Evolutionary conservation across 2,329 filamentous ascomycete genomes (phyloP).

Genomic region (Raffaelea ambrosiae): DNA sequence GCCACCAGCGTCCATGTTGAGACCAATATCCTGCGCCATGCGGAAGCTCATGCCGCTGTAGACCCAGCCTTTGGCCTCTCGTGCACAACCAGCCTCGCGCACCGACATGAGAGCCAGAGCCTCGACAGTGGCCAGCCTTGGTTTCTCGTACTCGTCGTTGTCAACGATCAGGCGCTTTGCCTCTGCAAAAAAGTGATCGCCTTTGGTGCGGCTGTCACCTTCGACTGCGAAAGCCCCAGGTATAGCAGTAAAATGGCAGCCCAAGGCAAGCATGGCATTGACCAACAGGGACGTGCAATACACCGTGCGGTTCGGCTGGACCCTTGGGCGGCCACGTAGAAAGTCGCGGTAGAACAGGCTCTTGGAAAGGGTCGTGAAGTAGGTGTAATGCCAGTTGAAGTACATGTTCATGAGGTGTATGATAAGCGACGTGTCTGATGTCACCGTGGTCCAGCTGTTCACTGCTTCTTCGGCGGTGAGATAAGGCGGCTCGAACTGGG

Average conservation of each 20-base stretch:
- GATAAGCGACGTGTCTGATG: slow-evolving; percentile 68
- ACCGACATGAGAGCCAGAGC: slow-evolving; percentile 94
- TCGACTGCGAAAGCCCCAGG: slow-evolving; percentile 62
- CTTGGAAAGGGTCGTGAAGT: slow-evolving; percentile 86
- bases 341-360: slow-evolving; percentile 83
- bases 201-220: slow-evolving; percentile 74
- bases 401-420: slow-evolving; percentile 93
- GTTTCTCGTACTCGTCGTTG: slow-evolving; percentile 87
- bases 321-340: slow-evolving; percentile 54
- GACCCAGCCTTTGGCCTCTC: slow-evolving; percentile 94
- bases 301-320: slow-evolving; percentile 44
- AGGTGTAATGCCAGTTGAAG: slow-evolving; percentile 96
- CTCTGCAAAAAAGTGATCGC: slow-evolving; percentile 93
- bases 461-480: slow-evolving; percentile 56
- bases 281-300: slow-evolving; percentile 88
- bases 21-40: slow-evolving; percentile 89
- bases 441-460: slow-evolving; percentile 82
- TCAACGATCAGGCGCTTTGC: slow-evolving; percentile 84
- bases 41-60: slow-evolving; percentile 98
- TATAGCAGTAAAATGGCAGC: slow-evolving; percentile 83
- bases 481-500: slow-evolving; percentile 32
- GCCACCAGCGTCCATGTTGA: slow-evolving; percentile 73
- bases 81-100: slow-evolving; percentile 84
- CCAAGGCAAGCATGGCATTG: slow-evolving; percentile 86
- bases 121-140: slow-evolving; percentile 82